These are phyloP conservation scores for Apiotrichum laibachii DNA, from an alignment of 1,284 basidiomycete genomes.

Conservation along the genomic window DNA sequence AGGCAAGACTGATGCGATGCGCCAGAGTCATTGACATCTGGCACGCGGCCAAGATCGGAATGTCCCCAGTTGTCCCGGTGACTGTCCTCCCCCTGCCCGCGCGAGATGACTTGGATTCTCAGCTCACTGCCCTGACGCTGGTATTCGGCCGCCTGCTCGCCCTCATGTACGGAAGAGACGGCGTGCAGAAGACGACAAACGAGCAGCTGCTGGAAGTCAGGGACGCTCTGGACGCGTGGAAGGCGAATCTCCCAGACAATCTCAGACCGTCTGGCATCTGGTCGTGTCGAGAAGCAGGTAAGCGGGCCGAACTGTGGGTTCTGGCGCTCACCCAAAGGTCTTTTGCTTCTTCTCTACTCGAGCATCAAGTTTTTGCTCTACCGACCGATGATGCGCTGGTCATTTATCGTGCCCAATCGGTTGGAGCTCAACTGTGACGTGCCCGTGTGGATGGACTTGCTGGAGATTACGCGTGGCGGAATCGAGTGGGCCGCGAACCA, in stretches of 20 bases:
- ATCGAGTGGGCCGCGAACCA: constrained; percentile 30
- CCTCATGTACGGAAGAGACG: constrained; percentile 25
- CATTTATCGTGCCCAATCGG: constrained; percentile 27
- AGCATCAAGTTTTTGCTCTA: constrained; percentile 25
- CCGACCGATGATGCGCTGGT: constrained; percentile 37
- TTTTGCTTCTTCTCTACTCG: constrained; percentile 27
- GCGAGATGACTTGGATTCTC: constrained; percentile 17
- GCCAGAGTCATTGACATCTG: constrained; percentile 29
- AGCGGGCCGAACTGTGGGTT: background rate
- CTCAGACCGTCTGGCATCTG: constrained; percentile 19
- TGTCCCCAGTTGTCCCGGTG: constrained; percentile 9
- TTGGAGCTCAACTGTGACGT: constrained; percentile 25
- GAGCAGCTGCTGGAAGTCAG: constrained; percentile 17
- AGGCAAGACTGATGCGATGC: constrained; percentile 27
- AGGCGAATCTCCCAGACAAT: constrained; percentile 11
- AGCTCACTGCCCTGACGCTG: constrained; percentile 16
- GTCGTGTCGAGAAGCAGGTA: constrained; percentile 25
- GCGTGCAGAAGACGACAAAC: constrained; percentile 17
- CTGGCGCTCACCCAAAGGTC: constrained; percentile 13
- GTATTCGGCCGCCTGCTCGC: constrained; percentile 19
- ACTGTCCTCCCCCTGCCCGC: background rate
- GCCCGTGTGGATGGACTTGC: constrained; percentile 25
- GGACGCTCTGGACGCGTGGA: constrained; percentile 24
- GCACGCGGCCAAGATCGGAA: constrained; percentile 25
- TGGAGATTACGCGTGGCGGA: constrained; percentile 16